These are phyloP conservation scores for Fusarium transvaalense DNA, from an alignment of 2,329 filamentous ascomycete species.

Conservation along the genomic window DNA sequence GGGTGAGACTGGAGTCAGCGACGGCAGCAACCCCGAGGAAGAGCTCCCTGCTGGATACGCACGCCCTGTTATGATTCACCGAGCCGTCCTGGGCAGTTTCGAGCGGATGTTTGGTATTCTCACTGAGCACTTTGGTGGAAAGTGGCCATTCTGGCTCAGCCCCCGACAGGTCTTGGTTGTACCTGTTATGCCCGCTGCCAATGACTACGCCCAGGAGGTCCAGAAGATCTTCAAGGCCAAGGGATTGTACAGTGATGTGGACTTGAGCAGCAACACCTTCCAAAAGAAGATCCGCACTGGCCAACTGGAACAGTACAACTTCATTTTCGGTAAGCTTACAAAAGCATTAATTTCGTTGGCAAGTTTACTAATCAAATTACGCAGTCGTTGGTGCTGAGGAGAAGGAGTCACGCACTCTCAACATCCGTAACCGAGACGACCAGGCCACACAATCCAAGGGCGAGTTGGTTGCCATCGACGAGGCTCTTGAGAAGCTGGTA, in stretches of 20 bases:
- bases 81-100: conserved; percentile 81
- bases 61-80: conserved; percentile 88
- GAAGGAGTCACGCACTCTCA: conserved; percentile 70
- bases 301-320: conserved; percentile 86
- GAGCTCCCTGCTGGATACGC: conserved; percentile 76
- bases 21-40: conserved; percentile 57
- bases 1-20: conserved; percentile 56
- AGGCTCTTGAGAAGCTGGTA: conserved; percentile 68
- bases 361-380: conserved; percentile 30
- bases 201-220: conserved; percentile 82
- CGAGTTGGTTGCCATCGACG: conserved; percentile 68
- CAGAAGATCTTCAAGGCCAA: conserved; percentile 75
- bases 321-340: conserved; percentile 73
- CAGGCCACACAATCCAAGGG: conserved; percentile 71
- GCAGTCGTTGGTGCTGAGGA: conserved; percentile 73
- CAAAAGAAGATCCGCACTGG: conserved; percentile 90
- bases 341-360: background rate
- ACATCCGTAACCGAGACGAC: conserved; percentile 74
- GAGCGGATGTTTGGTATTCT: conserved; percentile 78
- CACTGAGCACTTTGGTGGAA: conserved; percentile 86
- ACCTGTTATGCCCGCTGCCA: conserved; percentile 79
- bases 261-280: conserved; percentile 77
- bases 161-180: conserved; percentile 78
- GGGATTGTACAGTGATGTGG: conserved; percentile 74
- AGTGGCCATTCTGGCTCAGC: conserved; percentile 91